Evolutionary conservation across 169 alveolate species (phyloP), one percentile per base, ranked within the genome.

Genomic region (Plasmodium sp.): DNA sequence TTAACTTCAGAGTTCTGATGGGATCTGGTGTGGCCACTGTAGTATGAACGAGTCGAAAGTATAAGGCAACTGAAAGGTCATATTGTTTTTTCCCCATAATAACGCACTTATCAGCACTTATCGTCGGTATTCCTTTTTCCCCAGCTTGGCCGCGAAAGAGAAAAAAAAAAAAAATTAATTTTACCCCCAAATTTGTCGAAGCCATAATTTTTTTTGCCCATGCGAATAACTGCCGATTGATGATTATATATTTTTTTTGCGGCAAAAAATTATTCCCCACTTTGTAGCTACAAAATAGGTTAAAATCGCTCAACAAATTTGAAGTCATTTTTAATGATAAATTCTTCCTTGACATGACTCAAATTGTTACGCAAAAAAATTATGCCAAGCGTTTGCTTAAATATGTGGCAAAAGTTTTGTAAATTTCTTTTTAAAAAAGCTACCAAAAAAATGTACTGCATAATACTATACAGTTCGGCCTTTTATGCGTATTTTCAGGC

Each of bases 1-100:
- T 97, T 97, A 97, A 97, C 98, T 97, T 97, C 98, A 96, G 98
- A 97, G 98, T 96, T 97, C 98, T 97, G 97, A 97, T 95, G 98
- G 98, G 98, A 97, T 97, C 98, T 96, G 98, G 98, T 97, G 98
- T 97, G 92, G 96, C 97, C 95, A 97, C 97, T 97, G 94, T 97
- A 97, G 98, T 97, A 96, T 97, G 98, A 90, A 90, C 94, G 94
- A 90, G 94, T 90, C 94, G 34, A 10, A 31, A 41, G 0, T 36
- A 5, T 48, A 5, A 71, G 1, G 7, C 9, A 39, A 34, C 2
- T 67, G 7, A 9, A 2, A 2, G 27, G 54, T 81, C 27, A 83
- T 27, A 27, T 27, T 54, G 6, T 6, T 81, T 51, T 45, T 3
- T 6, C 39, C 54, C 54, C 12, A 45, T 9, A 45, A 45, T 22